These are phyloP conservation scores for Vicia faba DNA, from an alignment of 306 rosid species.

Conservation along the genomic window DNA sequence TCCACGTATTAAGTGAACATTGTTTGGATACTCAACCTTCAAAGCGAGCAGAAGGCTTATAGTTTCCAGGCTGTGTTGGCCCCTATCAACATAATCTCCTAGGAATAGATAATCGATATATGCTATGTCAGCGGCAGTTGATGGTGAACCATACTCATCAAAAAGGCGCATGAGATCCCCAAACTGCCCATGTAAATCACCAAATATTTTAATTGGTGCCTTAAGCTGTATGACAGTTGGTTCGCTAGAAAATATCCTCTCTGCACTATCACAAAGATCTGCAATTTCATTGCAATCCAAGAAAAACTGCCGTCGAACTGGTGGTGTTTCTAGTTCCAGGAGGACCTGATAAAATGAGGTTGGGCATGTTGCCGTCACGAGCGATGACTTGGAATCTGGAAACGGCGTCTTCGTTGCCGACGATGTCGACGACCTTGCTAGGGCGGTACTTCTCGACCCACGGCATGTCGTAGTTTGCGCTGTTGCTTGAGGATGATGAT, in stretches of 20 bases:
- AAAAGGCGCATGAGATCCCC: constrained; percentile 99
- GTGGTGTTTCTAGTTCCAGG: too few species aligned
- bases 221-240: constrained; percentile 89
- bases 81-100: constrained; percentile 98
- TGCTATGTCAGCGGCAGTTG: constrained; percentile 98
- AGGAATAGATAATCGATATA: constrained; percentile 97
- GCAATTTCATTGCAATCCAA: constrained; percentile 99
- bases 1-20: constrained; percentile 94
- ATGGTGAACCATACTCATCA: constrained; percentile 99
- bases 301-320: constrained; percentile 96
- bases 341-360: too few species aligned
- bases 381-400: too few species aligned
- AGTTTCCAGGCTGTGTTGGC: constrained; percentile 98
- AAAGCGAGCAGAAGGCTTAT: constrained; percentile 86
- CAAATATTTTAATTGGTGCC: constrained; percentile 98
- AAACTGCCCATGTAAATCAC: constrained; percentile 98
- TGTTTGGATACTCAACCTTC: constrained; percentile 89
- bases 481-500: too few species aligned
- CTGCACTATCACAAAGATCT: constrained; percentile 98
- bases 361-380: too few species aligned
- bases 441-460: too few species aligned
- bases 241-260: constrained; percentile 93
- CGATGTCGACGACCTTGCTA: too few species aligned
- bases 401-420: too few species aligned
- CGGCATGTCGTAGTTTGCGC: too few species aligned